phyloP scores from a whole-genome alignment of 352 stramenopile species.

The Plasmopara halstedii region DNA sequence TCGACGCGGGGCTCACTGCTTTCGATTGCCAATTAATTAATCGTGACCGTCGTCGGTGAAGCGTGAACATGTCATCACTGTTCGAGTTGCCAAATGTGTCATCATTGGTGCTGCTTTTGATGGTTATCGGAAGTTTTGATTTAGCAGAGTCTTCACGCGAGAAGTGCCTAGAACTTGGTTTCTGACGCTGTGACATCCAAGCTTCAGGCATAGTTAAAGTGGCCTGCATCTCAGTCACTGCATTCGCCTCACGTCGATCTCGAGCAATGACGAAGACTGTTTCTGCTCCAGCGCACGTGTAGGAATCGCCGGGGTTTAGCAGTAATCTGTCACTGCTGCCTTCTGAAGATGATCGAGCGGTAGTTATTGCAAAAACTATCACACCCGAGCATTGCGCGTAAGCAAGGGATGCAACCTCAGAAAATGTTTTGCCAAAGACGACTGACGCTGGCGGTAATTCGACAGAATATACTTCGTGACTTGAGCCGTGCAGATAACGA shows the following conservation, averaged over 20 bases:
- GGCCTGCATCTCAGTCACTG: constrained; percentile 16
- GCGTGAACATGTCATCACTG: constrained; percentile 3
- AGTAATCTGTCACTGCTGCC: constrained; percentile 34
- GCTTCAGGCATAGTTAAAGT: constrained; percentile 14
- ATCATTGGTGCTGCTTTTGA: constrained; percentile 18
- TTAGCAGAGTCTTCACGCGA: constrained; percentile 10
- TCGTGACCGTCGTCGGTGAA: constrained; percentile 12
- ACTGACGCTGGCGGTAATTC: constrained; percentile 38
- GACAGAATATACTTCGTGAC: constrained; percentile 76
- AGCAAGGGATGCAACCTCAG: constrained; percentile 63
- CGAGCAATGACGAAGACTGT: constrained; percentile 65
- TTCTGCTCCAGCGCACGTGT: constrained; percentile 56
- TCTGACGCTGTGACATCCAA: constrained; percentile 14
- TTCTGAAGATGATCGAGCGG: constrained; percentile 9
- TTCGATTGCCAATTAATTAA: constrained; percentile 23
- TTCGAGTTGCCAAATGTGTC: constrained; percentile 10
- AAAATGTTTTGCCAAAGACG: constrained; percentile 60
- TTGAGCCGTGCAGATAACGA: constrained; percentile 60
- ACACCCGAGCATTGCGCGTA: constrained; percentile 64
- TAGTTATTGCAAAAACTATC: constrained; percentile 62
- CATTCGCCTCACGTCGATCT: constrained; percentile 21
- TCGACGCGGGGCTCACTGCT: constrained; percentile 3
- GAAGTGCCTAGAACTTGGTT: constrained; percentile 6
- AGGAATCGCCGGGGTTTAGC: constrained; percentile 67
- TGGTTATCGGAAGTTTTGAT: constrained; percentile 7